Percentiles rank a stretch among this genome's conserved stretches.
These are phyloP conservation scores for Erythrobasidium yunnanense DNA, from an alignment of 768 basidiomycete genomes.

Conservation along the genomic window DNA sequence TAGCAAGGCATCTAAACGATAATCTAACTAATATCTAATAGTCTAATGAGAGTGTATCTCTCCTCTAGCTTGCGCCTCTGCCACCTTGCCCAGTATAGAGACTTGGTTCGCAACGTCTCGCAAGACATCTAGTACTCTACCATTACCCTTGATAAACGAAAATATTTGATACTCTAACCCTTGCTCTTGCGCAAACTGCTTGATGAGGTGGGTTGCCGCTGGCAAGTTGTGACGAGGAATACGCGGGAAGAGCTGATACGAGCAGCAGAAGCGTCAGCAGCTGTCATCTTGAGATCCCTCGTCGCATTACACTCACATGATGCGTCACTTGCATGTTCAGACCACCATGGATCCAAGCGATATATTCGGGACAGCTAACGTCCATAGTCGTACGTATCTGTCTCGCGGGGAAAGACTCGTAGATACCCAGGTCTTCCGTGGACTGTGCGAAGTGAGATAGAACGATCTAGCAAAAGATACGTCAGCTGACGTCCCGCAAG, in stretches of 20 bases:
- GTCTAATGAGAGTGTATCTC: constrained; percentile 31
- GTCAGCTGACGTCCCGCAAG: no score
- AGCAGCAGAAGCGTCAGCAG: background rate
- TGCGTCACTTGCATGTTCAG: constrained; percentile 95
- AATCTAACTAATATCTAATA: no score
- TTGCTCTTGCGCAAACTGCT: constrained; percentile 62
- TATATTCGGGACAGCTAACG: constrained; percentile 69
- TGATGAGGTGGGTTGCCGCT: constrained; percentile 69
- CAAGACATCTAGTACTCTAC: constrained; percentile 69
- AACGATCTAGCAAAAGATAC: constrained; percentile 53
- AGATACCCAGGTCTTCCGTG: constrained; percentile 76
- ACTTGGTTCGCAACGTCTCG: constrained; percentile 78
- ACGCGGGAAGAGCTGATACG: constrained; percentile 74
- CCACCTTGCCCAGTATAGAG: constrained; percentile 68
- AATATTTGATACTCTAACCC: constrained; percentile 81
- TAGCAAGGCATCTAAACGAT: background rate
- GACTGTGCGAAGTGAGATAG: constrained; percentile 87
- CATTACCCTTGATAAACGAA: constrained; percentile 75
- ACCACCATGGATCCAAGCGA: constrained; percentile 91
- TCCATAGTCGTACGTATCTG: constrained; percentile 97
- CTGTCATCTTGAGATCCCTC: background rate
- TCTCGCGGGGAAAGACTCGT: constrained; percentile 82
- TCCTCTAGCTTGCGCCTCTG: constrained; percentile 53
- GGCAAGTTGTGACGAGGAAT: constrained; percentile 85
- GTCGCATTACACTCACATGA: constrained; percentile 23